Evolutionary conservation across 2,329 filamentous ascomycete genomes (phyloP), one percentile per base, ranked within the genome.

Genomic region (Pseudogymnoascus sp.): DNA sequence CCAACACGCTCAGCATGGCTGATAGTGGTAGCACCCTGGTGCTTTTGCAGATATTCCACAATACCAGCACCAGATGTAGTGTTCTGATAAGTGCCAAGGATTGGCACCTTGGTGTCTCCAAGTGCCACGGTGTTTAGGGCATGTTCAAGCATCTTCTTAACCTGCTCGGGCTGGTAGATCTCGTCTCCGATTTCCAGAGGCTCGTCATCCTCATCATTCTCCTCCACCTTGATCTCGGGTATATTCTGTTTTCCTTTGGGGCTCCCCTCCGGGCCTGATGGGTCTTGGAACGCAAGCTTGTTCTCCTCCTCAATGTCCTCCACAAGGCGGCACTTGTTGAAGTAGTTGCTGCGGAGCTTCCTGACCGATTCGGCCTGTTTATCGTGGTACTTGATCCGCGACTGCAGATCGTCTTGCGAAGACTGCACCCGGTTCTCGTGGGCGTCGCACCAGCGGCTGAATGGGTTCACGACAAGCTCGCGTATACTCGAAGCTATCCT

Each of bases 221-320:
- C 83, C 64, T 84, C 81, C 42, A 97, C 87, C 75, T 97, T 96
- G 76, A 99, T 96, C 73, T 92, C 93, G 50, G 90, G 90, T 42
- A 91, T 89, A 73, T 81, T 75, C 63, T 81, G 78, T 74, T 84
- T 81, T 71, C 77, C 74, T 7, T 75, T 72, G 2, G 89, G 88
- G 74, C 89, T 92, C 36, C 75, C 80, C 70, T 88, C 84, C 1
- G 70, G 66, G 21, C 70, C 69, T 66, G 84, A 81, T 4, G 92
- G 91, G 68, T 93, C 91, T 75, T 96, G 92, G 77, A 99, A 99
- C 40, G 93, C 95, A 63, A 99, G 84, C 78, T 99, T 97, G 76
- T 97, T 96, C 80, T 99, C 96, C 77, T 99, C 95, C 75, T 99
- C 95, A 65, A 97, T 79, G 73, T 99, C 95, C 75, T 99, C 96